Percentiles rank a stretch among this genome's conserved stretches.
Evolutionary conservation across 352 stramenopile genomes (phyloP).

Genomic region (Phytophthora pistaciae): DNA sequence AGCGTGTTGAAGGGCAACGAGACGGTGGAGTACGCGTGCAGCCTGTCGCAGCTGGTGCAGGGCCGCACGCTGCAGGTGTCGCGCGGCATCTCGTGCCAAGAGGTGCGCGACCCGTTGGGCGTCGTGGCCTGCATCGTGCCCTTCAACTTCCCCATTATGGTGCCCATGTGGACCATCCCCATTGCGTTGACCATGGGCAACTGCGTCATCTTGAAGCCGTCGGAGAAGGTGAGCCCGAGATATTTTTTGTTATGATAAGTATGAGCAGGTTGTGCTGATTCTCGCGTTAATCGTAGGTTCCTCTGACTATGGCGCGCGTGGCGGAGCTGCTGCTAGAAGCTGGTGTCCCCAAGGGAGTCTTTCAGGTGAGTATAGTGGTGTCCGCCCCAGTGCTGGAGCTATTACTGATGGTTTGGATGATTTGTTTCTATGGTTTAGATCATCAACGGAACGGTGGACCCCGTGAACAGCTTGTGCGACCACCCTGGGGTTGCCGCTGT

Average conservation of each 20-base stretch:
- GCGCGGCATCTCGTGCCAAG: conserved; percentile 93
- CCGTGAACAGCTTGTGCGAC: conserved; percentile 94
- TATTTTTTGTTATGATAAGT: neutral
- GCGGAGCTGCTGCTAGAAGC: conserved; percentile 91
- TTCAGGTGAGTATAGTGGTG: conserved; percentile 65
- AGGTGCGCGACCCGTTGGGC: conserved; percentile 94
- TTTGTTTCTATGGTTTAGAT: conserved; percentile 60
- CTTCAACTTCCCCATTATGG: conserved; percentile 99
- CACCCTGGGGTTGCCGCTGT: conserved; percentile 88
- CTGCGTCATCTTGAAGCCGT: conserved; percentile 98
- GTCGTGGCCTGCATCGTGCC: conserved; percentile 94
- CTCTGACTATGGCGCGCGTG: conserved; percentile 93
- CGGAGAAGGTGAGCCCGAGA: conserved; percentile 92
- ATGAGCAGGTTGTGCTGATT: neutral
- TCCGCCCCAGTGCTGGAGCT: neutral
- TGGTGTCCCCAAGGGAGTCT: conserved; percentile 95
- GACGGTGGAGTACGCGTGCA: conserved; percentile 98
- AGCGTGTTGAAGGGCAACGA: conserved; percentile 98
- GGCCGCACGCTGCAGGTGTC: conserved; percentile 91
- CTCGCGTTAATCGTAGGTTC: conserved; percentile 52
- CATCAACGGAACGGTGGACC: conserved; percentile 93
- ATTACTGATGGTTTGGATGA: neutral
- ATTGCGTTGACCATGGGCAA: conserved; percentile 98
- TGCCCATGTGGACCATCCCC: conserved; percentile 98
- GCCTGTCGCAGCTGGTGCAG: conserved; percentile 91